A percentile compares a stretch with the other conserved stretches of the same genome.
These are phyloP conservation scores for Onygenales sp. DNA, from an alignment of 2,329 filamentous ascomycete species.

Conservation along the genomic window DNA sequence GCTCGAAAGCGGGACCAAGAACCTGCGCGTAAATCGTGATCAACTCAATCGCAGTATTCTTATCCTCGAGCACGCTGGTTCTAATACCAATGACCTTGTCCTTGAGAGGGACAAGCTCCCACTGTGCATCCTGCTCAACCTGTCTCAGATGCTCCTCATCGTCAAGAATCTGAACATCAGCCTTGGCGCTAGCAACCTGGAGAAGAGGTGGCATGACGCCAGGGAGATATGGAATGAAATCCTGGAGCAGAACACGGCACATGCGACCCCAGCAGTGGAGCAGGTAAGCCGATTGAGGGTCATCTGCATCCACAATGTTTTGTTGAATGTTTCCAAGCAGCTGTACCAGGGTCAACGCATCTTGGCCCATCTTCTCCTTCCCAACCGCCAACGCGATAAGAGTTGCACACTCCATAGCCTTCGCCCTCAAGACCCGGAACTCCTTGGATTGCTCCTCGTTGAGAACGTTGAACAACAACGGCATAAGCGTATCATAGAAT, in stretches of 20 bases:
- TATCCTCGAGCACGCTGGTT: slow-evolving; percentile 93
- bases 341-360: slow-evolving; percentile 80
- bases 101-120: slow-evolving; percentile 94
- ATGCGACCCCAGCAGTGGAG: slow-evolving; percentile 99
- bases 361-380: slow-evolving; percentile 78
- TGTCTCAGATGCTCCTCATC: slow-evolving; percentile 90
- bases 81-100: slow-evolving; percentile 98
- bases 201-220: slow-evolving; percentile 92
- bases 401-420: slow-evolving; percentile 98
- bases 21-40: slow-evolving; percentile 96
- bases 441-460: slow-evolving; percentile 89
- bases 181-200: slow-evolving; percentile 85
- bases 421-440: slow-evolving; percentile 79
- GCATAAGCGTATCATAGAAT: slow-evolving; percentile 96
- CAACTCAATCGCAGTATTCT: slow-evolving; percentile 98
- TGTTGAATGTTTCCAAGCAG: slow-evolving; percentile 79
- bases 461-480: slow-evolving; percentile 79
- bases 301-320: slow-evolving; percentile 79
- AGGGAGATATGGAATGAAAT: slow-evolving; percentile 86
- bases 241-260: slow-evolving; percentile 83
- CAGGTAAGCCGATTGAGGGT: slow-evolving; percentile 92
- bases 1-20: slow-evolving; percentile 83
- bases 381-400: slow-evolving; percentile 89
- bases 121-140: slow-evolving; percentile 89
- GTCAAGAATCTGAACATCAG: slow-evolving; percentile 91